Evolutionary conservation across 2,329 filamentous ascomycete genomes (phyloP).

Genomic region (Colletotrichum paranaense): DNA sequence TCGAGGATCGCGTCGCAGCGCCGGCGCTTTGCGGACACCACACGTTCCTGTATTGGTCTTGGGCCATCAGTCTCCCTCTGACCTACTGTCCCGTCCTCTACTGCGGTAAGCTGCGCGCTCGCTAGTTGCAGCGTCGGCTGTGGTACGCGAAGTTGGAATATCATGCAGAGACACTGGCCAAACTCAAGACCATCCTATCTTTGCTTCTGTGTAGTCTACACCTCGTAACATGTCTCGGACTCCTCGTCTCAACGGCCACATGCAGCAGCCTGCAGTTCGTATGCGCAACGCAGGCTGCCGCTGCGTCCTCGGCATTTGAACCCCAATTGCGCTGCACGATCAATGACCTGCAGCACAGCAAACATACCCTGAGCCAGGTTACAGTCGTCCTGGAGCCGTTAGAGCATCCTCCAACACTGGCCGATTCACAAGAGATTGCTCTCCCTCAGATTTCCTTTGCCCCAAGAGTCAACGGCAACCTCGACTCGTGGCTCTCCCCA

Average conservation of each 20-base stretch:
- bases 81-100: neutral
- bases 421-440: neutral
- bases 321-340: neutral
- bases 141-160: neutral
- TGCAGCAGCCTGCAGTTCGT: constrained; percentile 5
- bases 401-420: neutral
- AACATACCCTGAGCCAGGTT: neutral
- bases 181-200: neutral
- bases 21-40: constrained; percentile 1
- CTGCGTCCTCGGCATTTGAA: constrained; percentile 12
- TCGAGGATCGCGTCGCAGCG: constrained; percentile 5
- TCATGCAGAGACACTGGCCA: neutral
- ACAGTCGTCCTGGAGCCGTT: neutral
- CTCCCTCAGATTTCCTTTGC: neutral
- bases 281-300: constrained; percentile 11
- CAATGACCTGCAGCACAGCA: neutral
- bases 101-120: neutral
- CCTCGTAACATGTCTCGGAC: constrained; percentile 20
- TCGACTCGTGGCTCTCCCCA: constrained; percentile 14
- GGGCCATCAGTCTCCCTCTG: neutral
- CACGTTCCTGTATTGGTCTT: neutral
- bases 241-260: constrained; percentile 3
- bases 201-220: neutral
- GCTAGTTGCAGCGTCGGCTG: neutral
- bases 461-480: neutral